These are phyloP conservation scores for Spergularia azorica DNA, from an alignment of 179 eudicot species.

Conservation along the genomic window DNA sequence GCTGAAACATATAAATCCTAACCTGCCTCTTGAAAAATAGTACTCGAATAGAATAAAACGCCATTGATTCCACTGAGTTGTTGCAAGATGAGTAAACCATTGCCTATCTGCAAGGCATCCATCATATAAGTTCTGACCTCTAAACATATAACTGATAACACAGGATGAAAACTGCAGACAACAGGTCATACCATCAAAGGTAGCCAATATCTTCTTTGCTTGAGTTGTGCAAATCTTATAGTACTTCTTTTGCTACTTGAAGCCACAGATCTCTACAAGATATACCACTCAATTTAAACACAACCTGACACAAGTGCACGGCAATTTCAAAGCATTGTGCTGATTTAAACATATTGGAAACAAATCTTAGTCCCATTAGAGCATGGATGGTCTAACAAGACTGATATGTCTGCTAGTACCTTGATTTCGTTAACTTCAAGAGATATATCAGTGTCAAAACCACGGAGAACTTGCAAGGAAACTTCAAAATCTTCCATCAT, in stretches of 20 bases:
- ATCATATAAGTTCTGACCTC: slow-evolving; percentile 13
- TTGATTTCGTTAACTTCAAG: slow-evolving; percentile 90
- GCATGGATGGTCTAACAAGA: background rate
- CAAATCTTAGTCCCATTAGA: slow-evolving; percentile 1
- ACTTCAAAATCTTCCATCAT: slow-evolving; percentile 91
- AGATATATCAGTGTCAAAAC: slow-evolving; percentile 89
- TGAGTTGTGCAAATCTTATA: slow-evolving; percentile 76
- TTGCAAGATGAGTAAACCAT: slow-evolving; percentile 83
- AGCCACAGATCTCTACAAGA: slow-evolving; percentile 80
- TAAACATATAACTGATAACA: slow-evolving; percentile 14
- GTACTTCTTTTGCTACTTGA: slow-evolving; percentile 75
- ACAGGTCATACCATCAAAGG: slow-evolving; percentile 66
- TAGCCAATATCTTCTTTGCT: slow-evolving; percentile 90
- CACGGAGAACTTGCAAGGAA: slow-evolving; percentile 97
- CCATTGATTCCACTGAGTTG: slow-evolving; percentile 88
- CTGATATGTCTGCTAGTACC: slow-evolving; percentile 39
- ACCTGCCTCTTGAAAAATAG: slow-evolving; percentile 89
- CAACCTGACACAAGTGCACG: background rate
- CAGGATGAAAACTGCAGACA: slow-evolving; percentile 7
- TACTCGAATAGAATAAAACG: slow-evolving; percentile 81
- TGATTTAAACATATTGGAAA: background rate
- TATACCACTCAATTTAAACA: slow-evolving; percentile 14
- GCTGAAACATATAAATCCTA: slow-evolving; percentile 16
- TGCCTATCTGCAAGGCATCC: slow-evolving; percentile 68
- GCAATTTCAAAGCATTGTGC: background rate